Percentiles rank a stretch among this genome's conserved stretches.
Conservation (phyloP, 2,329 filamentous ascomycete genomes). For the Aaosphaeria pasadenensis region DNA sequence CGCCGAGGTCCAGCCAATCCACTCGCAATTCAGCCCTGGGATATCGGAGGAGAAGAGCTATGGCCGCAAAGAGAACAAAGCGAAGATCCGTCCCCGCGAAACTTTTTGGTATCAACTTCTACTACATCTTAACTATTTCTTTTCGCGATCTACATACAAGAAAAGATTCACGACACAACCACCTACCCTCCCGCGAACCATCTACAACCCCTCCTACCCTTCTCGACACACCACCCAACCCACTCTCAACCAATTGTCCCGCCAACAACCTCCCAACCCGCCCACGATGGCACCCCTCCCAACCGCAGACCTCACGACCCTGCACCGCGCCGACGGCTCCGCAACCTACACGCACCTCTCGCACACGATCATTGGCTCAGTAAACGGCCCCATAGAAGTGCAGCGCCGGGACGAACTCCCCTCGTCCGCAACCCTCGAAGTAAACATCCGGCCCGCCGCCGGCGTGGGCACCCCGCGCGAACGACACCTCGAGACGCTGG, state of each 20-base stretch:
- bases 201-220: no score
- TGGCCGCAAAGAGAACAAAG: slow-evolving; percentile 15
- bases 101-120: slow-evolving; percentile 14
- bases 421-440: slow-evolving; percentile 86
- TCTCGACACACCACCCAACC: no score
- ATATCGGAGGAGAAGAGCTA: slow-evolving; percentile 9
- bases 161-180: no score
- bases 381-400: slow-evolving; percentile 92
- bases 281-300: no score
- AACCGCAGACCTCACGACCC: slow-evolving; percentile 36
- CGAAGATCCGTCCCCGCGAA: slow-evolving; percentile 17
- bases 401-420: slow-evolving; percentile 84
- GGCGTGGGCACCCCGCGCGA: slow-evolving; percentile 67
- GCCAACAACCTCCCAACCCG: no score
- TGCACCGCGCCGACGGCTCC: slow-evolving; percentile 75
- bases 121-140: no score
- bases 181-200: no score
- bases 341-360: slow-evolving; percentile 72
- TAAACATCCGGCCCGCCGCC: slow-evolving; percentile 80
- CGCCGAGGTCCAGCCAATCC: no score
- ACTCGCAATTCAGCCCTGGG: neutral
- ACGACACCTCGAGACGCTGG: slow-evolving; percentile 74
- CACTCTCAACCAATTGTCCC: no score
- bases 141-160: no score
- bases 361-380: slow-evolving; percentile 78